phyloP scores from a whole-genome alignment of 2,329 filamentous ascomycete species.

The Trichoderma sp. region DNA sequence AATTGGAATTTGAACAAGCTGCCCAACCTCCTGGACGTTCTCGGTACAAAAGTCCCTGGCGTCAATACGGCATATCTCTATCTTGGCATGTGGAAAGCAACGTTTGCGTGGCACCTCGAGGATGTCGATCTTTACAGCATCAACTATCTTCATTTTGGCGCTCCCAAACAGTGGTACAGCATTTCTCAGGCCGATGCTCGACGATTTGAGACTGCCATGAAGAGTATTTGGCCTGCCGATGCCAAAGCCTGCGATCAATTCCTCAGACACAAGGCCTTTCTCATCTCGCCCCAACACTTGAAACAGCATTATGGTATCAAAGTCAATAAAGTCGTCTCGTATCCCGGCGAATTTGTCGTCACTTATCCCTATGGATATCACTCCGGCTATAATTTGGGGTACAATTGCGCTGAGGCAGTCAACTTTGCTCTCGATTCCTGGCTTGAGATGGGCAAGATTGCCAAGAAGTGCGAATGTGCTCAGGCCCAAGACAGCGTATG shows the following conservation, averaged over 20 bases:
- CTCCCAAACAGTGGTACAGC: conserved; percentile 99
- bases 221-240: conserved; percentile 88
- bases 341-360: conserved; percentile 96
- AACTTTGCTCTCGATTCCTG: conserved; percentile 96
- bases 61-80: conserved; percentile 98
- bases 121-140: conserved; percentile 99
- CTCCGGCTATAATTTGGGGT: conserved; percentile 95
- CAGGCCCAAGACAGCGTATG: conserved; percentile 95
- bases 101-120: conserved; percentile 97
- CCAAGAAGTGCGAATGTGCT: conserved; percentile 95
- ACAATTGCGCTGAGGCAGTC: conserved; percentile 98
- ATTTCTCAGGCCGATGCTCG: conserved; percentile 94
- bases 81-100: conserved; percentile 99
- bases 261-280: conserved; percentile 92
- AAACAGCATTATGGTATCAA: conserved; percentile 89
- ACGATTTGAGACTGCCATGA: conserved; percentile 93
- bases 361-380: conserved; percentile 99
- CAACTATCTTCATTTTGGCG: conserved; percentile 98
- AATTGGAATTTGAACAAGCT: conserved; percentile 94
- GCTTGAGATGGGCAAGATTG: conserved; percentile 91
- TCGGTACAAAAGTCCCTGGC: conserved; percentile 92
- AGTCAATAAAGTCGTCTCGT: conserved; percentile 92
- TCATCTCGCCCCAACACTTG: conserved; percentile 87
- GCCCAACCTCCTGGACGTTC: conserved; percentile 86
- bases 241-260: conserved; percentile 96